Conservation (phyloP, 208 protist genomes). For the Naegleria lovaniensis region DNA sequence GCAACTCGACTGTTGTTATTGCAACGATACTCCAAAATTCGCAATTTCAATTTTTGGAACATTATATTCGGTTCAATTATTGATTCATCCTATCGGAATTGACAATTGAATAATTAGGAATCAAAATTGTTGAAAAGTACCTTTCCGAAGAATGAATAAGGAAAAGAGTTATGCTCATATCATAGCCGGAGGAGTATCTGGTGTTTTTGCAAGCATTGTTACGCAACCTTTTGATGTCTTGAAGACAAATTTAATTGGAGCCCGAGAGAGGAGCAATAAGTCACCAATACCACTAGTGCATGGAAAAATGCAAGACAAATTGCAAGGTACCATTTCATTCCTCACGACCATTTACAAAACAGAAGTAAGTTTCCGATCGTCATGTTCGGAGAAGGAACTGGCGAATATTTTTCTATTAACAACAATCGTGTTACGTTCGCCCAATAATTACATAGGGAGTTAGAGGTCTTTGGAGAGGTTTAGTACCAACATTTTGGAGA, state of each 20-base stretch:
- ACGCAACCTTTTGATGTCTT: not conserved
- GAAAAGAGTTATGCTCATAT: not conserved
- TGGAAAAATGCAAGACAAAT: not conserved
- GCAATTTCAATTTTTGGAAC: too few species aligned
- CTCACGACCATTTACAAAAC: not conserved
- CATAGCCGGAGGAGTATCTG: not conserved
- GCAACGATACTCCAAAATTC: too few species aligned
- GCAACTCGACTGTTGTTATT: too few species aligned
- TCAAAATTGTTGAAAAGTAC: too few species aligned
- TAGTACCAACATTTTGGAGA: not conserved
- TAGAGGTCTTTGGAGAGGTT: not conserved
- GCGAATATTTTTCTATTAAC: too few species aligned
- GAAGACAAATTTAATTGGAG: not conserved
- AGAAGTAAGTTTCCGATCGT: not conserved
- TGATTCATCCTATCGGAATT: too few species aligned
- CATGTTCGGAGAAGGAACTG: too few species aligned
- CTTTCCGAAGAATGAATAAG: not conserved
- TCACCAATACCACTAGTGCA: too few species aligned
- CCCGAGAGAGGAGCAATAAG: not conserved
- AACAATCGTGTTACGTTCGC: too few species aligned
- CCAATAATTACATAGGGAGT: not conserved
- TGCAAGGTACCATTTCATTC: not conserved
- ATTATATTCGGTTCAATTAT: too few species aligned
- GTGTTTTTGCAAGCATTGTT: not conserved
- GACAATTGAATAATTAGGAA: too few species aligned